phyloP scores from a whole-genome alignment of 768 basidiomycete species.

The Termitomyces sp. region DNA sequence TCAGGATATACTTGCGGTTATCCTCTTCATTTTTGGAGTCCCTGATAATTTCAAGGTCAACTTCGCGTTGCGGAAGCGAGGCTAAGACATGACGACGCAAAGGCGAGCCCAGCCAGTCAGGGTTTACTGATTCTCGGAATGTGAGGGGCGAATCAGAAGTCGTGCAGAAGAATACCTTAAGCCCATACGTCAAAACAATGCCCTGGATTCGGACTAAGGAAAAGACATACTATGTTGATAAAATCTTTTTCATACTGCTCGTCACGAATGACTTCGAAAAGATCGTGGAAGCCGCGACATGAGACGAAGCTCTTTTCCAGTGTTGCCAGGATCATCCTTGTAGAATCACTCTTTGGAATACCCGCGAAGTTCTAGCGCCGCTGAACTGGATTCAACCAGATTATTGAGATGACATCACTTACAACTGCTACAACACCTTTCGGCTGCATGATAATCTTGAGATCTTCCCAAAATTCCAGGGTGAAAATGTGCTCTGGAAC shows the following conservation, averaged over 20 bases:
- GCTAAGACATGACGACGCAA: constrained; percentile 62
- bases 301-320: constrained; percentile 67
- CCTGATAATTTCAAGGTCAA: constrained; percentile 43
- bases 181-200: neutral
- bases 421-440: constrained; percentile 84
- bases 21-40: constrained; percentile 33
- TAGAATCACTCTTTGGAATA: constrained; percentile 55
- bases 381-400: constrained; percentile 4
- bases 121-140: constrained; percentile 53
- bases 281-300: constrained; percentile 86
- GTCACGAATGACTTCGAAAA: constrained; percentile 39
- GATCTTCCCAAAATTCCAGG: constrained; percentile 74
- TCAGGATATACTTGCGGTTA: constrained; percentile 51
- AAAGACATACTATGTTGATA: constrained; percentile 66
- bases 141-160: constrained; percentile 48
- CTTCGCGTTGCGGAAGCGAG: constrained; percentile 50
- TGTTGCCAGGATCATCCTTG: constrained; percentile 68
- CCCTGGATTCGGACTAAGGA: neutral
- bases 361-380: constrained; percentile 78
- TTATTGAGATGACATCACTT: constrained; percentile 24
- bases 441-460: constrained; percentile 60
- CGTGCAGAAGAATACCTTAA: constrained; percentile 83
- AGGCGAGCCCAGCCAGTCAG: constrained; percentile 69
- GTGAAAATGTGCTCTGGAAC: constrained; percentile 87
- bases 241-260: constrained; percentile 52